Evolutionary conservation across 352 stramenopile genomes (phyloP).

Genomic region (Globisporangium solare): DNA sequence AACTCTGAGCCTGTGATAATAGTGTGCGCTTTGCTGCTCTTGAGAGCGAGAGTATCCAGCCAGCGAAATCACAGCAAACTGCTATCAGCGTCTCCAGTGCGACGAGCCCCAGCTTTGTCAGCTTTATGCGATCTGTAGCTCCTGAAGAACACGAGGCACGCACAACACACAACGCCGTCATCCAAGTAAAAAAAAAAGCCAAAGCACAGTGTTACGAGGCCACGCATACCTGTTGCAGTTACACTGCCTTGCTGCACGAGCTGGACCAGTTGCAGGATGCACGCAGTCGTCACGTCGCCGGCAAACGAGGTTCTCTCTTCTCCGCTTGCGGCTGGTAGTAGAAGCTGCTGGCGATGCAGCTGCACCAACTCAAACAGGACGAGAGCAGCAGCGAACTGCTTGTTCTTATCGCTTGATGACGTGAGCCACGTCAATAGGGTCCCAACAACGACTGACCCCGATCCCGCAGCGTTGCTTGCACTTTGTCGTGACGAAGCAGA

Average conservation of each 20-base stretch:
- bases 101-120: slow-evolving; percentile 44
- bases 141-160: not conserved
- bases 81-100: slow-evolving; percentile 49
- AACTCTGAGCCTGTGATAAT: not conserved
- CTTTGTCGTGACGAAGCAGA: not conserved
- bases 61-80: slow-evolving; percentile 28
- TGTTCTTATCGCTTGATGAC: slow-evolving; percentile 28
- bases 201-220: no score
- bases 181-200: no score
- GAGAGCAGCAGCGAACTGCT: slow-evolving; percentile 49
- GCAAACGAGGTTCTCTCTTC: slow-evolving; percentile 5
- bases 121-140: slow-evolving; percentile 22
- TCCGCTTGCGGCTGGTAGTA: not conserved
- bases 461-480: not conserved
- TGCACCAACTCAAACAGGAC: slow-evolving; percentile 61
- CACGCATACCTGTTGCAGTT: not conserved
- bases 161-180: no score
- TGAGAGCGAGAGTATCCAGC: slow-evolving; percentile 13
- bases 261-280: slow-evolving; percentile 4
- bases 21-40: not conserved
- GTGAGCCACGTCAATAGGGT: slow-evolving; percentile 34
- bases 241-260: slow-evolving; percentile 5
- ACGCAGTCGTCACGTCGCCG: slow-evolving; percentile 1
- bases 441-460: slow-evolving; percentile 17
- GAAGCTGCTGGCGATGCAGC: slow-evolving; percentile 12